These are phyloP conservation scores for Myxozyma vanderwaltii DNA, from an alignment of 805 yeast genomes.

Conservation along the genomic window DNA sequence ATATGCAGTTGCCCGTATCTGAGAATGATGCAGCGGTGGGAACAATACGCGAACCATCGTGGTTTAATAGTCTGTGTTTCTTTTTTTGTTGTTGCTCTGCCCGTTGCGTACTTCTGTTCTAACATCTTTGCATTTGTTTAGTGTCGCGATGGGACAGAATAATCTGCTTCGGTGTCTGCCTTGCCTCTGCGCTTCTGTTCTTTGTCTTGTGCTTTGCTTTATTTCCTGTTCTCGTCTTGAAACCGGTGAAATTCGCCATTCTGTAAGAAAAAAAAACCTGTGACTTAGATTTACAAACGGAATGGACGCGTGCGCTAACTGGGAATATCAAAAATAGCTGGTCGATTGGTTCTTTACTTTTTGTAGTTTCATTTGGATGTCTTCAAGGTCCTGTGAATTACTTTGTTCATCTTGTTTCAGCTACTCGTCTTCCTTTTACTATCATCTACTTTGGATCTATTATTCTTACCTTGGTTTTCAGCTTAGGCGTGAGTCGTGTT, in stretches of 20 bases:
- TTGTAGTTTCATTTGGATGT: slow-evolving; percentile 85
- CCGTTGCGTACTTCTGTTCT: not conserved
- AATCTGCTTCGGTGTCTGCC: slow-evolving; percentile 72
- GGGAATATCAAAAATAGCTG: slow-evolving; percentile 50
- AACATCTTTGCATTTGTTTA: not conserved
- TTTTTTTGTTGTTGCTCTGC: too few relatives aligned
- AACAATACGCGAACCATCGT: slow-evolving; percentile 58
- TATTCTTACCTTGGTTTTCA: slow-evolving; percentile 72
- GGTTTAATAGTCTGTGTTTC: slow-evolving; percentile 65
- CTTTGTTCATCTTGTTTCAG: slow-evolving; percentile 68
- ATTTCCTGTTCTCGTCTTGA: slow-evolving; percentile 84
- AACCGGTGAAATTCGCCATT: slow-evolving; percentile 86
- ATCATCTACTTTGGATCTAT: slow-evolving; percentile 79
- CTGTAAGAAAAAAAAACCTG: too few relatives aligned
- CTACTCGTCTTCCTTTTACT: slow-evolving; percentile 78
- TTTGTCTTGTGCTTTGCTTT: slow-evolving; percentile 78
- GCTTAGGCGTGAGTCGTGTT: slow-evolving; percentile 57
- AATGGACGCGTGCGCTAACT: not conserved
- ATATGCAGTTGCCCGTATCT: slow-evolving; percentile 65
- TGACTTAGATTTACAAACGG: too few relatives aligned
- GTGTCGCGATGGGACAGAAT: slow-evolving; percentile 76
- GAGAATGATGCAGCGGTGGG: slow-evolving; percentile 51
- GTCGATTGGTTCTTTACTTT: slow-evolving; percentile 87
- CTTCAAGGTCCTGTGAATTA: slow-evolving; percentile 91
- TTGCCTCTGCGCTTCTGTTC: slow-evolving; percentile 76